These are phyloP conservation scores for Blumeria hordei DNA, from an alignment of 2,329 filamentous ascomycete genomes.

Conservation along the genomic window DNA sequence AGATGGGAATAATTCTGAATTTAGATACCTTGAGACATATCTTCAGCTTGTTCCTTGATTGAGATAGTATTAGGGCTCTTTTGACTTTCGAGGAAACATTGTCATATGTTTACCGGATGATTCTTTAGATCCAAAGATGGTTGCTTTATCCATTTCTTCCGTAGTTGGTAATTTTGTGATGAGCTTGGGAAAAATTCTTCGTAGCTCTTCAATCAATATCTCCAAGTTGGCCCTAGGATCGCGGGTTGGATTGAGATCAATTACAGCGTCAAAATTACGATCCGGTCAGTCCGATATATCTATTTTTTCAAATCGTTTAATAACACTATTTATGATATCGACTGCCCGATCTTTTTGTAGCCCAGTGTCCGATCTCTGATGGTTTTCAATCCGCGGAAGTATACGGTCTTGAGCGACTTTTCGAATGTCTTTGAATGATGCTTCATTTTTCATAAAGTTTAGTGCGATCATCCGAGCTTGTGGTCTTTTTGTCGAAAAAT, in stretches of 20 bases:
- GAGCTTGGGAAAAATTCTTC: constrained; percentile 54
- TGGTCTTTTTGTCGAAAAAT: constrained; percentile 38
- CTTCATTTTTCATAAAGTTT: constrained; percentile 57
- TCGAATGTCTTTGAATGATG: constrained; percentile 45
- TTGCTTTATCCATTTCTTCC: constrained; percentile 55
- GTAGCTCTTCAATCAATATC: constrained; percentile 44
- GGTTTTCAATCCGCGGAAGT: constrained; percentile 71
- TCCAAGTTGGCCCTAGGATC: constrained; percentile 76
- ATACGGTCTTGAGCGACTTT: constrained; percentile 56
- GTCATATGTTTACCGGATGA: too few species aligned
- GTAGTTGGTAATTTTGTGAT: constrained; percentile 45
- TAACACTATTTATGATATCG: constrained; percentile 85
- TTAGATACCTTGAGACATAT: too few species aligned
- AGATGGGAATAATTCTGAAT: too few species aligned
- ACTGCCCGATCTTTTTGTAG: constrained; percentile 51
- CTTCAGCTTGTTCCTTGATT: too few species aligned
- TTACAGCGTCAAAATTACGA: constrained; percentile 56
- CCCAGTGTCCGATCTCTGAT: constrained; percentile 85
- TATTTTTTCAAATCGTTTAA: constrained; percentile 61
- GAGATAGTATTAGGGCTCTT: too few species aligned
- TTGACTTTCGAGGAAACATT: too few species aligned
- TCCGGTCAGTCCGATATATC: constrained; percentile 47
- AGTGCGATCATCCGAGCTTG: constrained; percentile 57
- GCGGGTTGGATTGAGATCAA: constrained; percentile 55
- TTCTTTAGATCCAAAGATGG: too few species aligned